Evolutionary conservation across 1,284 basidiomycete species (phyloP).

Genomic region (Puccinia polysora): DNA sequence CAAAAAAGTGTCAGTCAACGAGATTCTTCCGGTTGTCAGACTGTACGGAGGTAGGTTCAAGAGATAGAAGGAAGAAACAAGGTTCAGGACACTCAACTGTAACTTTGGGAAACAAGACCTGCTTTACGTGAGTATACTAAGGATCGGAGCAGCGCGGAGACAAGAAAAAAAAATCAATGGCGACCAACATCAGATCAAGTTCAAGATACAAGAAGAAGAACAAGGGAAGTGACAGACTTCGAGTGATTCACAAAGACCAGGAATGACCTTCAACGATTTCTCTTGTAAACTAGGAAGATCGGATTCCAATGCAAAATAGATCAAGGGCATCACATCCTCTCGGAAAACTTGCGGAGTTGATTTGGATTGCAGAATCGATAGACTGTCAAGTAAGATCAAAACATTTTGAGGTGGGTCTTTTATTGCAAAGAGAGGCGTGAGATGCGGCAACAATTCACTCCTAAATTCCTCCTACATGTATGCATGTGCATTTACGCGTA

Average conservation of each 20-base stretch:
- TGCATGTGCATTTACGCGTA: slow-evolving; percentile 52
- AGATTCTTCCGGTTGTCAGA: too few species aligned
- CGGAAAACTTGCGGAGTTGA: slow-evolving; percentile 79
- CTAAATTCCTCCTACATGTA: slow-evolving; percentile 83
- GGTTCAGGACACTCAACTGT: slow-evolving; percentile 56
- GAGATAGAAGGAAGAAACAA: neutral
- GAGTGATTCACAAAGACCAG: slow-evolving; percentile 80
- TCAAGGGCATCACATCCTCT: slow-evolving; percentile 84
- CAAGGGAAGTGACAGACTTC: slow-evolving; percentile 61
- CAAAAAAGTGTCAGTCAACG: too few species aligned
- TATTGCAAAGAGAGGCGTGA: slow-evolving; percentile 82
- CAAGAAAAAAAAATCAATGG: too few species aligned
- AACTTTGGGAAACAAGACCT: slow-evolving; percentile 85
- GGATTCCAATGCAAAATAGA: slow-evolving; percentile 89
- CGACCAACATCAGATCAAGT: neutral
- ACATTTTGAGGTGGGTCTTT: slow-evolving; percentile 97
- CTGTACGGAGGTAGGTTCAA: neutral
- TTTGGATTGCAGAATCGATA: slow-evolving; percentile 80
- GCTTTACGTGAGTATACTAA: slow-evolving; percentile 47
- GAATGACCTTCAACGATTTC: slow-evolving; percentile 75
- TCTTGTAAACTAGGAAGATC: slow-evolving; percentile 89
- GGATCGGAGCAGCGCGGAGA: too few species aligned
- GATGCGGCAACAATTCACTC: slow-evolving; percentile 70
- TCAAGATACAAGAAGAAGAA: neutral
- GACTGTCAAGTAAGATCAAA: slow-evolving; percentile 75